Percentiles rank a stretch among this genome's conserved stretches.
phyloP scores from a whole-genome alignment of 106 monocot genomes.

The Ottelia alismoides region DNA sequence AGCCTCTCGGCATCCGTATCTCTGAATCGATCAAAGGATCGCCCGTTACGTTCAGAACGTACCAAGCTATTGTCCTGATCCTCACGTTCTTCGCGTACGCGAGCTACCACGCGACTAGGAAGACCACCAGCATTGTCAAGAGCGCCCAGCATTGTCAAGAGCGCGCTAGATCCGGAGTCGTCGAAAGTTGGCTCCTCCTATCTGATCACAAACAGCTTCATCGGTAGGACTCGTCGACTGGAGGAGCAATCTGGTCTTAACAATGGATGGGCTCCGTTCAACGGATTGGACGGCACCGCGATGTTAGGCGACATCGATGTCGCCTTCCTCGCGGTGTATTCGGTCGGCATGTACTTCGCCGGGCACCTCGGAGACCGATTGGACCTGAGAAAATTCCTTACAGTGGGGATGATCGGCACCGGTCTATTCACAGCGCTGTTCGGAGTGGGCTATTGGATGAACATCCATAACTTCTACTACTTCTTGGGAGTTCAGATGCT shows the following conservation, averaged over 20 bases:
- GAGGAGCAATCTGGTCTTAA: conserved; percentile 4
- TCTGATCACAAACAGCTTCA: conserved; percentile 17
- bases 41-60: conserved; percentile 31
- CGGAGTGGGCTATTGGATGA: conserved; percentile 78
- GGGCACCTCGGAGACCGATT: conserved; percentile 84
- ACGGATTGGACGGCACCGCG: conserved; percentile 40
- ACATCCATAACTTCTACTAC: conserved; percentile 76
- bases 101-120: conserved; percentile 72
- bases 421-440: conserved; percentile 74
- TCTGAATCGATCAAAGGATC: conserved; percentile 27
- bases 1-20: conserved; percentile 43
- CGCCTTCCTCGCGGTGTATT: conserved; percentile 69
- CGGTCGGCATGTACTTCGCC: conserved; percentile 88
- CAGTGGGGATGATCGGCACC: conserved; percentile 73
- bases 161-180: conserved; percentile 53
- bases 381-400: conserved; percentile 59
- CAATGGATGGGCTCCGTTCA: conserved; percentile 81
- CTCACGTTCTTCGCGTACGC: conserved; percentile 77
- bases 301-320: conserved; percentile 85
- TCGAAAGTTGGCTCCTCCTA: conserved; percentile 14
- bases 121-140: conserved; percentile 88
- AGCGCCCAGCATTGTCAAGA: too few relatives aligned
- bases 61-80: conserved; percentile 55
- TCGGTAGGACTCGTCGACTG: conserved; percentile 1
- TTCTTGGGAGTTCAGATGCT: conserved; percentile 69